Evolutionary conservation across 306 rosid genomes (phyloP).

Genomic region (Gleditsia sinensis): DNA sequence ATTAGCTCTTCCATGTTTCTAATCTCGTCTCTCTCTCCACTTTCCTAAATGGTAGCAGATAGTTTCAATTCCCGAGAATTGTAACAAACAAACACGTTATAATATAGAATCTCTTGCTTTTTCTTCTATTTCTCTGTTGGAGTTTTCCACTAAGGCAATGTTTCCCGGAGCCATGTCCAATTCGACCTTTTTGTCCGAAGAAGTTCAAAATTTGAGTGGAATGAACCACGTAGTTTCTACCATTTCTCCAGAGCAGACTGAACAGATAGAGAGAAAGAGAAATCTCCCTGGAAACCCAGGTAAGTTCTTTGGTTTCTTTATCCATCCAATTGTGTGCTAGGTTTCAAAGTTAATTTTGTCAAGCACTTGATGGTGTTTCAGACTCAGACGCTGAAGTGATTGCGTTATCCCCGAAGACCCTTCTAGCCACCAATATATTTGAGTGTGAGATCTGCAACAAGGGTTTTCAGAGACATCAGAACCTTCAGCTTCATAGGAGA

Average conservation of each 20-base stretch:
- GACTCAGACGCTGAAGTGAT: slow-evolving; percentile 97
- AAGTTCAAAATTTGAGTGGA: slow-evolving; percentile 60
- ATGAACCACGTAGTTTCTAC: slow-evolving; percentile 48
- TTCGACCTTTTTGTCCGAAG: slow-evolving; percentile 74
- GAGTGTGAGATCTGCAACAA: slow-evolving; percentile 94
- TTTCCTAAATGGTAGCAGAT: too few relatives aligned
- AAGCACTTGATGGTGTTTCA: slow-evolving; percentile 20
- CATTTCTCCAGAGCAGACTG: slow-evolving; percentile 45
- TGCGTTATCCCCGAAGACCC: slow-evolving; percentile 81
- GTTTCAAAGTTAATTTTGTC: neutral
- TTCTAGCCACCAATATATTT: slow-evolving; percentile 82
- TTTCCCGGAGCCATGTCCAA: slow-evolving; percentile 71
- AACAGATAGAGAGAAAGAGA: slow-evolving; percentile 75
- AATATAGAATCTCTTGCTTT: slow-evolving; percentile 44
- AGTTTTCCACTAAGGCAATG: slow-evolving; percentile 60
- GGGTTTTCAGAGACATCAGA: slow-evolving; percentile 93
- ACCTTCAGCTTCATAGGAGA: slow-evolving; percentile 90
- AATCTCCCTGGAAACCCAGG: slow-evolving; percentile 95
- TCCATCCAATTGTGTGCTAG: neutral
- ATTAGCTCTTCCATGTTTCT: too few relatives aligned
- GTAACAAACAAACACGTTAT: slow-evolving; percentile 12
- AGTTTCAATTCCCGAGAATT: too few relatives aligned
- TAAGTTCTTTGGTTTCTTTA: slow-evolving; percentile 3
- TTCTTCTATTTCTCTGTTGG: slow-evolving; percentile 43
- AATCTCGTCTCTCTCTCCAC: too few relatives aligned